Conservation (phyloP, 257 asterid genomes). For the Solanum raphanifolium region DNA sequence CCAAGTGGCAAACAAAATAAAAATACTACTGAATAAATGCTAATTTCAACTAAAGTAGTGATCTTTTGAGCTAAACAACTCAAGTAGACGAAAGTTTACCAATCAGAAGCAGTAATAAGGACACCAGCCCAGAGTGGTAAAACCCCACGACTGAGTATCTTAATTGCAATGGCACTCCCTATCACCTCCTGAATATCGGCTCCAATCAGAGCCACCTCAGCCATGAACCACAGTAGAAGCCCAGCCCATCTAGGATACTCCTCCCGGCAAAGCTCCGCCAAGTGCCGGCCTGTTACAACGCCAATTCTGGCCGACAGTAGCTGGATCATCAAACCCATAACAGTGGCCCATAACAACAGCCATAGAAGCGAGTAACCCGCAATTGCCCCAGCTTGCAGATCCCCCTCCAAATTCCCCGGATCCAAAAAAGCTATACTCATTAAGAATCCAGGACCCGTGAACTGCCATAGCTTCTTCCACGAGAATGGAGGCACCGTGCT, state of each 20-base stretch:
- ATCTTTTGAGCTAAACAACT: neutral
- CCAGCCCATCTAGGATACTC: slow-evolving; percentile 86
- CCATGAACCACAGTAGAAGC: slow-evolving; percentile 77
- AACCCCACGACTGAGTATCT: slow-evolving; percentile 70
- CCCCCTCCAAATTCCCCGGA: slow-evolving; percentile 96
- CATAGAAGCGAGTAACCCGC: slow-evolving; percentile 88
- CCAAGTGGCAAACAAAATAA: neutral
- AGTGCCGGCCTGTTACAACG: slow-evolving; percentile 88
- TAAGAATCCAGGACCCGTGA: slow-evolving; percentile 90
- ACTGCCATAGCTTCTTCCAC: slow-evolving; percentile 63
- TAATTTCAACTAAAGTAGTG: neutral
- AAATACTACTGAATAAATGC: neutral
- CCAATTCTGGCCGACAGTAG: slow-evolving; percentile 70
- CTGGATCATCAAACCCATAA: slow-evolving; percentile 83
- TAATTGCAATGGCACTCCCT: slow-evolving; percentile 92
- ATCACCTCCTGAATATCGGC: slow-evolving; percentile 98
- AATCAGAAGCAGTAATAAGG: slow-evolving; percentile 78
- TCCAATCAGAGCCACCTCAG: slow-evolving; percentile 85
- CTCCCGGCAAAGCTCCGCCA: slow-evolving; percentile 90
- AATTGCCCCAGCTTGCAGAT: slow-evolving; percentile 90
- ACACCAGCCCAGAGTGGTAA: slow-evolving; percentile 89
- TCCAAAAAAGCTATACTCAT: slow-evolving; percentile 91
- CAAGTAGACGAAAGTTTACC: slow-evolving; percentile 31
- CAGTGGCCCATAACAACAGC: slow-evolving; percentile 88
- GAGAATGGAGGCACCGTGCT: slow-evolving; percentile 60